These are phyloP conservation scores for Sambucus nigra DNA, from an alignment of 129 eudicot genomes.

Conservation along the genomic window DNA sequence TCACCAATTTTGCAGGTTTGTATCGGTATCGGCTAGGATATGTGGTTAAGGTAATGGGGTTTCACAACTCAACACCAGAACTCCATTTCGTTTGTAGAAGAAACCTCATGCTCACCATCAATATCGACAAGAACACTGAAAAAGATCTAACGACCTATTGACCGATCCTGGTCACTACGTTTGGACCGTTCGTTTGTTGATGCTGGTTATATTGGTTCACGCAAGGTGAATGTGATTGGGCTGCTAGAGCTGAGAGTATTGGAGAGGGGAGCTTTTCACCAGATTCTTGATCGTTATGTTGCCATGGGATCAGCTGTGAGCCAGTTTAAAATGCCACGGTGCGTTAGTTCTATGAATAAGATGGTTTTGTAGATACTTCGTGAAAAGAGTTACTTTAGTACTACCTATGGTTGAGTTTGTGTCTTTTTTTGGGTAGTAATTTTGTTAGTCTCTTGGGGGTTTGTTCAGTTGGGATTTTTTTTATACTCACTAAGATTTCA, in stretches of 20 bases:
- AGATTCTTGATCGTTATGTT: conserved; percentile 59
- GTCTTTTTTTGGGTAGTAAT: too few relatives aligned
- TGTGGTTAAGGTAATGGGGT: conserved; percentile 71
- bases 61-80: conserved; percentile 77
- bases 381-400: conserved; percentile 55
- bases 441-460: too few relatives aligned
- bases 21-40: conserved; percentile 84
- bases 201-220: conserved; percentile 65
- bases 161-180: conserved; percentile 77
- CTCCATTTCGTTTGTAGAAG: conserved; percentile 75
- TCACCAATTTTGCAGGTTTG: conserved; percentile 77
- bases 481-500: not conserved
- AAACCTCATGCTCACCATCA: conserved; percentile 64
- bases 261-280: conserved; percentile 60
- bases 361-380: conserved; percentile 52
- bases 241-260: conserved; percentile 66
- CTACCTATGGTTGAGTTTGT: conserved; percentile 32
- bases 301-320: conserved; percentile 63
- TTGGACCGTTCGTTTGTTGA: conserved; percentile 72
- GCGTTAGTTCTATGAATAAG: conserved; percentile 42
- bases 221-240: conserved; percentile 56
- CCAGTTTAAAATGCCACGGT: conserved; percentile 88
- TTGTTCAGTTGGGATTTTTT: too few relatives aligned
- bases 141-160: conserved; percentile 51
- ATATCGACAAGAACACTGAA: conserved; percentile 88